These are phyloP conservation scores for Symbiodinium natans DNA, from an alignment of 73 alveolate species.

Conservation along the genomic window DNA sequence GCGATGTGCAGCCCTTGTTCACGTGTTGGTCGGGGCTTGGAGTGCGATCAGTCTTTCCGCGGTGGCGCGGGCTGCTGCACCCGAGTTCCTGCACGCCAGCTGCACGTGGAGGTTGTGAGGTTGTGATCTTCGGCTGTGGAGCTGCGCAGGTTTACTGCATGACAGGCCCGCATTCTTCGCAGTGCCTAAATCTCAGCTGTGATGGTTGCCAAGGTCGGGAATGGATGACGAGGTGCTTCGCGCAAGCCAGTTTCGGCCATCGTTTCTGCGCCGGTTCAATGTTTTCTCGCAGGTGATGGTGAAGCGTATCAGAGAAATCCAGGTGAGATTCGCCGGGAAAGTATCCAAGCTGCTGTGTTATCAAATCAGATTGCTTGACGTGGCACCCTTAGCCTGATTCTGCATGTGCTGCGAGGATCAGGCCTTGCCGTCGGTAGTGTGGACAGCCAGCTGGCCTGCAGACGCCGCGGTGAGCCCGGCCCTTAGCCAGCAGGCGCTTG, in stretches of 20 bases:
- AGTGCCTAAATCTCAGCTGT: no score
- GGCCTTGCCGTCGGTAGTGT: neutral
- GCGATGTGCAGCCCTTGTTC: neutral
- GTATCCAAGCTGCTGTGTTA: neutral
- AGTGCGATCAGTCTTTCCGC: neutral
- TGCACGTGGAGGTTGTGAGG: neutral
- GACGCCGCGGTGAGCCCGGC: conserved; percentile 42
- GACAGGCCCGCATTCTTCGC: no score
- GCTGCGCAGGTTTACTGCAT: neutral
- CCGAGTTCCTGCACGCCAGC: neutral
- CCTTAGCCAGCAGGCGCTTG: neutral
- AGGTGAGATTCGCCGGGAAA: neutral
- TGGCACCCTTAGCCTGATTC: no score
- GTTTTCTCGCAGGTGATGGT: neutral
- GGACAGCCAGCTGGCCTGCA: conserved; percentile 50
- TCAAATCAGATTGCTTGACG: no score
- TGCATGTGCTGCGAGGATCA: no score
- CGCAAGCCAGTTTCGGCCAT: neutral
- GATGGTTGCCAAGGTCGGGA: conserved; percentile 27
- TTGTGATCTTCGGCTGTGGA: no score
- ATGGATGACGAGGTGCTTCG: conserved; percentile 60
- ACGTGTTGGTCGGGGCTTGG: neutral
- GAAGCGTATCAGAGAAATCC: neutral
- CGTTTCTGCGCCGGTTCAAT: neutral
- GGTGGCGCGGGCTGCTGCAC: neutral